Conservation (phyloP, 129 eudicot species). For the Arctium minus region DNA sequence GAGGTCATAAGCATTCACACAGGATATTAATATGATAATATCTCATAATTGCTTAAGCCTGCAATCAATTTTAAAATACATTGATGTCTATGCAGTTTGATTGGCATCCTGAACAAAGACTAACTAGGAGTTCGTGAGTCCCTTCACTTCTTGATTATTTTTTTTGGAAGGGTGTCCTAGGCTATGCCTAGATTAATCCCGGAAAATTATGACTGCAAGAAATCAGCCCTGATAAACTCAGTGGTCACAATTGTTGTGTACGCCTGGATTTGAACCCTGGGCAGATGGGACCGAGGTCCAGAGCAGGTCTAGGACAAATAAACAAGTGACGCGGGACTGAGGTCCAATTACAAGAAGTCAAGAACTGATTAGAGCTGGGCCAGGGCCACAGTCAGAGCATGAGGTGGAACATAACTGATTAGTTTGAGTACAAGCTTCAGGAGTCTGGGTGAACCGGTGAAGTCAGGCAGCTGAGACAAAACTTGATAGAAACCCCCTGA, state of each 20-base stretch:
- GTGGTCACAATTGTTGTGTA: too few species aligned
- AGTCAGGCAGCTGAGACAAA: neutral
- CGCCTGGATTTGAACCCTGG: too few species aligned
- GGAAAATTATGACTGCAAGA: too few species aligned
- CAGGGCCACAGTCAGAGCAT: too few species aligned
- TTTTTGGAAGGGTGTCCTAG: too few species aligned
- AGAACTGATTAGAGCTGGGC: too few species aligned
- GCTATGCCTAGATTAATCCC: too few species aligned
- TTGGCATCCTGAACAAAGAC: neutral
- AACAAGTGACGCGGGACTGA: too few species aligned
- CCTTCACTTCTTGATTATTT: neutral
- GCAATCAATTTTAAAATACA: neutral
- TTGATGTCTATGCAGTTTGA: neutral
- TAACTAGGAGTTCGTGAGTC: neutral
- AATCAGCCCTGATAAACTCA: too few species aligned
- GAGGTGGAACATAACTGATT: neutral
- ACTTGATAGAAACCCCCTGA: neutral
- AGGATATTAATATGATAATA: neutral
- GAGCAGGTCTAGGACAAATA: too few species aligned
- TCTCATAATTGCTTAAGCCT: neutral
- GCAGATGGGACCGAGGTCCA: too few species aligned
- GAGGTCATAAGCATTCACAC: neutral
- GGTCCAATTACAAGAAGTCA: too few species aligned
- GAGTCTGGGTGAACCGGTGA: neutral
- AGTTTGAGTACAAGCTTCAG: neutral